These are phyloP conservation scores for Lachnellula willkommii DNA, from an alignment of 2,329 filamentous ascomycete genomes.

Conservation along the genomic window DNA sequence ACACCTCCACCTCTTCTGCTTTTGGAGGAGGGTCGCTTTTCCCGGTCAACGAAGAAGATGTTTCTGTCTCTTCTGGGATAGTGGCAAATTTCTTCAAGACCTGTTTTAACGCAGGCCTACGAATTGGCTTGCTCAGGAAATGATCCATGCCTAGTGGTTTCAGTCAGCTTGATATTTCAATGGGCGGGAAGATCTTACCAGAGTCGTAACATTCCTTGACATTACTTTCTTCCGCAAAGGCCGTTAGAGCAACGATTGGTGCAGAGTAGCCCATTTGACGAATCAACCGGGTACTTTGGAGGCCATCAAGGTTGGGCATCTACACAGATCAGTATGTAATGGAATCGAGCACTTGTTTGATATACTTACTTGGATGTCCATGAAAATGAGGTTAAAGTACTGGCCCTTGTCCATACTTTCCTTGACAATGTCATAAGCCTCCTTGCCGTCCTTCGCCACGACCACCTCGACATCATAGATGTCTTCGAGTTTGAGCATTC, in stretches of 20 bases:
- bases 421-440: constrained; percentile 82
- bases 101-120: constrained; percentile 78
- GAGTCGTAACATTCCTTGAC: constrained; percentile 80
- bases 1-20: not conserved
- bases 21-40: constrained; percentile 18
- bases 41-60: constrained; percentile 16
- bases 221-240: constrained; percentile 86
- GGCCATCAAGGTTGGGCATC: constrained; percentile 89
- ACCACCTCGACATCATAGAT: constrained; percentile 72
- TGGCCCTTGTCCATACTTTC: constrained; percentile 68
- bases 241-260: constrained; percentile 85
- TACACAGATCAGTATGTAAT: constrained; percentile 30
- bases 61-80: constrained; percentile 61
- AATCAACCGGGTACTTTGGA: constrained; percentile 81
- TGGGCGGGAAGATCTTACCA: constrained; percentile 72
- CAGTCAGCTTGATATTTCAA: not conserved
- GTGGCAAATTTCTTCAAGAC: constrained; percentile 80
- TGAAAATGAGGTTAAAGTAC: constrained; percentile 84
- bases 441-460: constrained; percentile 78
- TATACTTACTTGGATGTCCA: constrained; percentile 65
- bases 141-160: constrained; percentile 13
- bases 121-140: constrained; percentile 57
- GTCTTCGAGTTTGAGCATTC: constrained; percentile 68
- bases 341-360: not conserved
- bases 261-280: constrained; percentile 79